Conservation (phyloP, 352 stramenopile species). For the Phytophthora ramorum region DNA sequence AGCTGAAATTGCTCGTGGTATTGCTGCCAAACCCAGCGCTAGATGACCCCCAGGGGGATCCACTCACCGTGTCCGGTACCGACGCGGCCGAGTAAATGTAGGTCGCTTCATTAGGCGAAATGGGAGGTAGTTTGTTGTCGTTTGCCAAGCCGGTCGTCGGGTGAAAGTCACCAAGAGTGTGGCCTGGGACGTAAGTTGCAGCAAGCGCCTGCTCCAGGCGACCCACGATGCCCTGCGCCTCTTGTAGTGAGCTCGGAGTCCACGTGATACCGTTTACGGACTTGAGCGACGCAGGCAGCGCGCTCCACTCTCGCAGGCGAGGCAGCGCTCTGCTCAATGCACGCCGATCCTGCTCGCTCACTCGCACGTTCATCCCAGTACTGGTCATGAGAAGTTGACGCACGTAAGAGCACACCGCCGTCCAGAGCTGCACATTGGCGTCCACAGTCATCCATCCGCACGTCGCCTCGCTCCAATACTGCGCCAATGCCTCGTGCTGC, state of each 20-base stretch:
- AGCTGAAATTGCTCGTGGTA: slow-evolving; percentile 33
- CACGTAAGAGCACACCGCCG: slow-evolving; percentile 64
- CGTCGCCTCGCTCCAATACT: slow-evolving; percentile 39
- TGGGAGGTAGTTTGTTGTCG: slow-evolving; percentile 43
- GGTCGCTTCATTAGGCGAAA: slow-evolving; percentile 43
- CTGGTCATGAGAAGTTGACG: slow-evolving; percentile 58
- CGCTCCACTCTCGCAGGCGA: slow-evolving; percentile 64
- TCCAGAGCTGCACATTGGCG: slow-evolving; percentile 62
- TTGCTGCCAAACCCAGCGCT: slow-evolving; percentile 25
- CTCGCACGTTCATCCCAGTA: slow-evolving; percentile 26
- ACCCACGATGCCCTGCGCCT: slow-evolving; percentile 62
- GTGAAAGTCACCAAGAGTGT: slow-evolving; percentile 23
- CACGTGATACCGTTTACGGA: slow-evolving; percentile 46
- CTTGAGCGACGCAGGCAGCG: slow-evolving; percentile 41
- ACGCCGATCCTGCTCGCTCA: slow-evolving; percentile 59
- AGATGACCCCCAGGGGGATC: slow-evolving; percentile 19
- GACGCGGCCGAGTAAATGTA: slow-evolving; percentile 49
- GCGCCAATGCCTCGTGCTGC: slow-evolving; percentile 36
- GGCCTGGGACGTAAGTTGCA: slow-evolving; percentile 19
- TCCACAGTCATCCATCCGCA: slow-evolving; percentile 48
- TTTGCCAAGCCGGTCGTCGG: slow-evolving; percentile 20
- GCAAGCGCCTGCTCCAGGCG: slow-evolving; percentile 64
- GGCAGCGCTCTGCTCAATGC: slow-evolving; percentile 56
- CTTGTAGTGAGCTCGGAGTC: slow-evolving; percentile 55
- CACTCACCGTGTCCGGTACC: slow-evolving; percentile 20